phyloP scores from a whole-genome alignment of 139 green algal genomes.

The Pseudopediastrum boryanum region DNA sequence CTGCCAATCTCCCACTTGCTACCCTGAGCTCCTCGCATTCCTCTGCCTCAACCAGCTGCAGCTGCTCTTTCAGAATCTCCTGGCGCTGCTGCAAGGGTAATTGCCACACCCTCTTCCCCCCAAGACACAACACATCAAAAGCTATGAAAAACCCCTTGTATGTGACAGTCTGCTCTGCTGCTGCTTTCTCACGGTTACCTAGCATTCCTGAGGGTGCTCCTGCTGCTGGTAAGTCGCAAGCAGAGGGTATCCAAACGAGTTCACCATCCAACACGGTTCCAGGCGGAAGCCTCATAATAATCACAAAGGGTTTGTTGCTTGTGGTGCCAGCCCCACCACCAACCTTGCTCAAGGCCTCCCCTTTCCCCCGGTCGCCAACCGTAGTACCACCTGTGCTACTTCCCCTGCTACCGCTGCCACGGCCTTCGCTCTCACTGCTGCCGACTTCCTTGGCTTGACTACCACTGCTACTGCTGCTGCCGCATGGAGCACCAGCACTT shows the following conservation, averaged over 20 bases:
- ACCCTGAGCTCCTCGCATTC: not conserved
- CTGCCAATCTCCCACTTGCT: no score
- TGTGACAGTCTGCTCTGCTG: not conserved
- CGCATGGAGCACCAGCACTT: not conserved
- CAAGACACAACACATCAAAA: conserved; percentile 38
- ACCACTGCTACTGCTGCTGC: not conserved
- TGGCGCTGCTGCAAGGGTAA: conserved; percentile 29
- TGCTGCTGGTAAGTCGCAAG: not conserved
- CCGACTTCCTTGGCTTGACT: not conserved
- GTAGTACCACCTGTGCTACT: not conserved
- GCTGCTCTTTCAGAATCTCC: conserved; percentile 3
- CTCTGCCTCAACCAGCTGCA: conserved; percentile 10
- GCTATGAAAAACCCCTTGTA: conserved; percentile 39
- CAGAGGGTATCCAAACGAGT: conserved; percentile 32
- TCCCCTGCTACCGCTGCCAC: not conserved
- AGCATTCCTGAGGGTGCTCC: not conserved
- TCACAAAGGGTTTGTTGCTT: not conserved
- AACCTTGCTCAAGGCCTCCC: not conserved
- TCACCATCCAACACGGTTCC: conserved; percentile 48
- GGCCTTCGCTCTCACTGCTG: not conserved
- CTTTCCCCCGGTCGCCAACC: no score
- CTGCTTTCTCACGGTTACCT: not conserved
- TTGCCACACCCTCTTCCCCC: conserved; percentile 19
- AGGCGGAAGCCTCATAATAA: conserved; percentile 5
- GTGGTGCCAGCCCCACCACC: conserved; percentile 5